Evolutionary conservation across 169 alveolate genomes (phyloP).

Genomic region (Miamiensis avidus): DNA sequence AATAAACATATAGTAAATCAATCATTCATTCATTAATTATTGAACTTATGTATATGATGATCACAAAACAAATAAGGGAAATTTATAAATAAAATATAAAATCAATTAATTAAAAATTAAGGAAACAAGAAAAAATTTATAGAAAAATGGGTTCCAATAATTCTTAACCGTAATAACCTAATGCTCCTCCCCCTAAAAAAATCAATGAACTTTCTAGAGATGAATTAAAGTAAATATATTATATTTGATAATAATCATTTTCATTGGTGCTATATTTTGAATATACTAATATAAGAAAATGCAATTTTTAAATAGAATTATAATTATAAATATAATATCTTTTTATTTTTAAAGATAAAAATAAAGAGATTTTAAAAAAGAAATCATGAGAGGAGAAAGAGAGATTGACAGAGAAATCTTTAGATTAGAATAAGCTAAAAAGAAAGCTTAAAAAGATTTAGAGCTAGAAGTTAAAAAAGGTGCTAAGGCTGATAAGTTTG

Average conservation of each 20-base stretch:
- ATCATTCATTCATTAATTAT: too few species aligned
- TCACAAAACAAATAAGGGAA: not conserved
- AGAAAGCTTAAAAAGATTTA: slow-evolving; percentile 32
- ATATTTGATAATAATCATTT: too few species aligned
- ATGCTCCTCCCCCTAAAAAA: slow-evolving; percentile 23
- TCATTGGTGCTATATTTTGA: too few species aligned
- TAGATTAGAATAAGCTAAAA: slow-evolving; percentile 27
- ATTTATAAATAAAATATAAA: too few species aligned
- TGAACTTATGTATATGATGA: not conserved
- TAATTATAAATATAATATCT: not conserved
- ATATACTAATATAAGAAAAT: too few species aligned
- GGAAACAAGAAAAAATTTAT: too few species aligned
- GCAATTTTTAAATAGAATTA: too few species aligned
- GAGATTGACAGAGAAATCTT: slow-evolving; percentile 42
- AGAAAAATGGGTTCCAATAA: not conserved
- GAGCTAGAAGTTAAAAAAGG: slow-evolving; percentile 42
- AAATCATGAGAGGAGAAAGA: slow-evolving; percentile 29
- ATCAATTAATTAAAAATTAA: too few species aligned
- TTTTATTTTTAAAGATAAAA: slow-evolving; percentile 7
- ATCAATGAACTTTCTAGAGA: slow-evolving; percentile 13
- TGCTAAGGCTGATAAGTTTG: slow-evolving; percentile 36
- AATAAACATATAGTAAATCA: too few species aligned
- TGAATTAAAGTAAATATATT: slow-evolving; percentile 15
- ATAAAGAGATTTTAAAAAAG: slow-evolving; percentile 34
- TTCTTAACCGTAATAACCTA: slow-evolving; percentile 12